Percentiles rank a stretch among this genome's conserved stretches.
These are phyloP conservation scores for Trypanosoma conorhini DNA, from an alignment of 208 protist species.

Conservation along the genomic window DNA sequence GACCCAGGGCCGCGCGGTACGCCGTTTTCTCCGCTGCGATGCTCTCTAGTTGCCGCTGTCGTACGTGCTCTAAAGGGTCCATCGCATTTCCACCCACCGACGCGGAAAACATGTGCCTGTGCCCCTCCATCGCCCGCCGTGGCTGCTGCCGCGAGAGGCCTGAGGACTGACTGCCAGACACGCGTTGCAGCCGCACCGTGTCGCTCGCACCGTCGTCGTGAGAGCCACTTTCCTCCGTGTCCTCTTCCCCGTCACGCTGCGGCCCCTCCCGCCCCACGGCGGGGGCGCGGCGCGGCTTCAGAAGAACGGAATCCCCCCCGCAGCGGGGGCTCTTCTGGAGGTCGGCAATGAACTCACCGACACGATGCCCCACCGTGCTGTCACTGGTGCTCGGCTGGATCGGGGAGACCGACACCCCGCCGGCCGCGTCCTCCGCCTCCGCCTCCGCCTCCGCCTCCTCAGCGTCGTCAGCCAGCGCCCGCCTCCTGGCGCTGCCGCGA, in stretches of 20 bases:
- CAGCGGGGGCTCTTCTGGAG: background rate
- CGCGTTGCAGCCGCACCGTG: background rate
- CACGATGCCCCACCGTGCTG: background rate
- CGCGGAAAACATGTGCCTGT: background rate
- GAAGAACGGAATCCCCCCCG: background rate
- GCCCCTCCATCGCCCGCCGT: background rate
- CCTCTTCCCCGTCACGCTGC: background rate
- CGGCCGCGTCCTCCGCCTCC: background rate
- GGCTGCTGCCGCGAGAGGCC: background rate
- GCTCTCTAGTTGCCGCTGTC: constrained; percentile 1
- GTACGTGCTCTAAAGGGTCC: background rate
- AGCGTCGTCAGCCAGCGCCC: background rate
- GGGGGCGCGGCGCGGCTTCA: background rate
- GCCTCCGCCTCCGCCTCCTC: background rate
- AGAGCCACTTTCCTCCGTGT: background rate
- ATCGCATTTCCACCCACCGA: background rate
- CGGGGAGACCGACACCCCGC: constrained; percentile 1
- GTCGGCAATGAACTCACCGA: background rate
- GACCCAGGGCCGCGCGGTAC: constrained; percentile 1
- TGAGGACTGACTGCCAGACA: background rate
- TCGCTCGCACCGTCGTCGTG: background rate
- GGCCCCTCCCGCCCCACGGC: background rate
- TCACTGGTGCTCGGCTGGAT: constrained; percentile 1
- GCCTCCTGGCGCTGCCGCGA: background rate
- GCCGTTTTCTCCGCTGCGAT: constrained; percentile 3